phyloP scores from a whole-genome alignment of 495 filamentous ascomycete species.

The Tirmania nivea region DNA sequence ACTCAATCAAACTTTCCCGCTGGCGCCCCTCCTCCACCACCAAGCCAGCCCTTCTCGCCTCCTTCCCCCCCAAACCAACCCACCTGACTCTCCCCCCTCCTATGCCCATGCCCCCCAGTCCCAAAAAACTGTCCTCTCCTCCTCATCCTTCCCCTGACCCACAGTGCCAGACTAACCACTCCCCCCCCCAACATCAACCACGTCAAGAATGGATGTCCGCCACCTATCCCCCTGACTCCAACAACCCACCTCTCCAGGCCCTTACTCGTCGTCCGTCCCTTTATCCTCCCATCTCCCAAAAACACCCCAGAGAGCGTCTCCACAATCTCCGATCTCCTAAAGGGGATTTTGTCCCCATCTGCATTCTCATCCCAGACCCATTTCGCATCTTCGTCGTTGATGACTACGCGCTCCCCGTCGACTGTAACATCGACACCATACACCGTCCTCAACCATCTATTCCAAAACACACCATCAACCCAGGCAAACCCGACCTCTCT shows the following conservation, averaged over 20 bases:
- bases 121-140: background rate
- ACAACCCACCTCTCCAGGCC: background rate
- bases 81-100: background rate
- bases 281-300: background rate
- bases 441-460: conserved; percentile 80
- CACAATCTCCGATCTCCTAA: conserved; percentile 80
- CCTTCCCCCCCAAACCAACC: background rate
- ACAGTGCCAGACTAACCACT: background rate
- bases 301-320: conserved; percentile 63
- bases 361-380: conserved; percentile 88
- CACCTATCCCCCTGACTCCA: background rate
- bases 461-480: conserved; percentile 96
- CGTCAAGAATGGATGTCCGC: background rate
- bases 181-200: background rate
- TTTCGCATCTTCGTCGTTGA: conserved; percentile 93
- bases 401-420: conserved; percentile 76
- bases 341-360: conserved; percentile 67
- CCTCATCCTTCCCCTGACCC: too few species aligned
- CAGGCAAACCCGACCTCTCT: conserved; percentile 93
- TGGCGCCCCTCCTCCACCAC: background rate
- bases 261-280: background rate
- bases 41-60: background rate
- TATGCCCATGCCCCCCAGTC: background rate
- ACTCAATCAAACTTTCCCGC: background rate
- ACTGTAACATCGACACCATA: conserved; percentile 67